A percentile compares a stretch with the other conserved stretches of the same genome.
These are phyloP conservation scores for Penicillium verhagenii DNA, from an alignment of 495 filamentous ascomycete genomes.

Conservation along the genomic window DNA sequence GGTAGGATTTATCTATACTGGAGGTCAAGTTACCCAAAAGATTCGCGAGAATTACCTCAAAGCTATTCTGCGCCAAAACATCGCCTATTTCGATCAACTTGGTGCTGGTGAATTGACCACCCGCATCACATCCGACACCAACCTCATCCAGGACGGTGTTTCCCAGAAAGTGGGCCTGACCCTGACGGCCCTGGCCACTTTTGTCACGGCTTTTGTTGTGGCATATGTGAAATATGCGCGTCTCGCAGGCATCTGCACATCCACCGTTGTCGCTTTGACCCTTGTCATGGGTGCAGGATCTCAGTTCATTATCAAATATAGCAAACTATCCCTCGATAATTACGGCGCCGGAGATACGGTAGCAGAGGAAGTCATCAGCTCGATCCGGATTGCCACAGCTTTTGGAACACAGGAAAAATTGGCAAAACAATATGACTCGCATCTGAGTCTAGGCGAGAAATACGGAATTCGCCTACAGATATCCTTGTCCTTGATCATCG, in stretches of 20 bases:
- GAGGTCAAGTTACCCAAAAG: slow-evolving; percentile 83
- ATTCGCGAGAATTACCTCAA: slow-evolving; percentile 81
- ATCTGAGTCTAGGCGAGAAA: slow-evolving; percentile 68
- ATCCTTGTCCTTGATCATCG: slow-evolving; percentile 72
- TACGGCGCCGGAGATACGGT: slow-evolving; percentile 85
- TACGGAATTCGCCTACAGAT: slow-evolving; percentile 76
- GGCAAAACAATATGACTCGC: slow-evolving; percentile 75
- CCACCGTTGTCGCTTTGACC: slow-evolving; percentile 69
- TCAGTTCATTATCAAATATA: slow-evolving; percentile 75
- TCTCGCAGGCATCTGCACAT: slow-evolving; percentile 77
- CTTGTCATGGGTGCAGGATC: slow-evolving; percentile 72
- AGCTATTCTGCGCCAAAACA: slow-evolving; percentile 85
- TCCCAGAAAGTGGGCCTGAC: slow-evolving; percentile 84
- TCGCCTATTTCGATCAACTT: slow-evolving; percentile 88
- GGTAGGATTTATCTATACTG: slow-evolving; percentile 89
- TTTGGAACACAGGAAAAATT: slow-evolving; percentile 91
- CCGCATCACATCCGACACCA: slow-evolving; percentile 87
- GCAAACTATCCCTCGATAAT: slow-evolving; percentile 69
- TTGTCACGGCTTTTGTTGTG: slow-evolving; percentile 82
- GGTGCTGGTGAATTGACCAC: slow-evolving; percentile 93
- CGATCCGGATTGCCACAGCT: slow-evolving; percentile 84
- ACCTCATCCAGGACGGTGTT: slow-evolving; percentile 82
- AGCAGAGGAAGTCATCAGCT: slow-evolving; percentile 93
- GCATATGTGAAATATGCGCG: slow-evolving; percentile 87
- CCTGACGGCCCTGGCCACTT: slow-evolving; percentile 70